Percentiles rank a stretch among this genome's conserved stretches.
These are phyloP conservation scores for Plicaturopsis crispa DNA, from an alignment of 768 basidiomycete genomes.

Conservation along the genomic window DNA sequence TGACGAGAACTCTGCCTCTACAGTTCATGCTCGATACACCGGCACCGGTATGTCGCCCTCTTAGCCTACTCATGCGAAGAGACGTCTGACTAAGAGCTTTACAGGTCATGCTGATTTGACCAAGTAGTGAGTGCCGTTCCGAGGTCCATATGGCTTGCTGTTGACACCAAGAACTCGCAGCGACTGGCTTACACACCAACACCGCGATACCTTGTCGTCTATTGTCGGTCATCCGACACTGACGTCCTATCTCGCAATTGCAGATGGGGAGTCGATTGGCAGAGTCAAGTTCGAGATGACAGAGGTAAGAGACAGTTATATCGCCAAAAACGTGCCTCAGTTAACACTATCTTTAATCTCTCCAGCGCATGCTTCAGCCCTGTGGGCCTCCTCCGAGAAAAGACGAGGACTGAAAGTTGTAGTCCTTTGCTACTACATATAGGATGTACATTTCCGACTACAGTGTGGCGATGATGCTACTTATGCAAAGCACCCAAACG, in stretches of 20 bases:
- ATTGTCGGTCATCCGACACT: constrained; percentile 89
- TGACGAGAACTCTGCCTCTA: constrained; percentile 8
- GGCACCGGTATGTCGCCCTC: constrained; percentile 76
- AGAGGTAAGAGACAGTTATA: too few relatives aligned
- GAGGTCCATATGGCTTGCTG: constrained; percentile 3
- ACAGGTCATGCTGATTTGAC: constrained; percentile 92
- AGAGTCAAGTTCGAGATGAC: constrained; percentile 91
- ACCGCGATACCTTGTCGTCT: constrained; percentile 89
- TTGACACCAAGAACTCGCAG: constrained; percentile 31
- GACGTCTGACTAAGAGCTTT: too few relatives aligned
- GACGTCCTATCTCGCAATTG: constrained; percentile 82
- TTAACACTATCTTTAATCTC: not conserved
- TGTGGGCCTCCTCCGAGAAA: constrained; percentile 89
- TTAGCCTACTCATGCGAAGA: too few relatives aligned
- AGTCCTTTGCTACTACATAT: too few relatives aligned
- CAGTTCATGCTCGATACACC: constrained; percentile 93
- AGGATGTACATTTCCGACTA: too few relatives aligned
- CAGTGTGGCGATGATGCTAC: too few relatives aligned
- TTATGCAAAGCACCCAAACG: too few relatives aligned
- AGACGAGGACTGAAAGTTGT: constrained; percentile 64
- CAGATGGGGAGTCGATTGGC: constrained; percentile 90
- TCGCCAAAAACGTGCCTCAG: too few relatives aligned
- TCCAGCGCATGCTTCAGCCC: constrained; percentile 87
- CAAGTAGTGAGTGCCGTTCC: constrained; percentile 69
- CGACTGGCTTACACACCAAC: constrained; percentile 97